A percentile compares a stretch with the other conserved stretches of the same genome.
These are phyloP conservation scores for Cladosporium sp. DNA, from an alignment of 2,329 filamentous ascomycete genomes.

Conservation along the genomic window DNA sequence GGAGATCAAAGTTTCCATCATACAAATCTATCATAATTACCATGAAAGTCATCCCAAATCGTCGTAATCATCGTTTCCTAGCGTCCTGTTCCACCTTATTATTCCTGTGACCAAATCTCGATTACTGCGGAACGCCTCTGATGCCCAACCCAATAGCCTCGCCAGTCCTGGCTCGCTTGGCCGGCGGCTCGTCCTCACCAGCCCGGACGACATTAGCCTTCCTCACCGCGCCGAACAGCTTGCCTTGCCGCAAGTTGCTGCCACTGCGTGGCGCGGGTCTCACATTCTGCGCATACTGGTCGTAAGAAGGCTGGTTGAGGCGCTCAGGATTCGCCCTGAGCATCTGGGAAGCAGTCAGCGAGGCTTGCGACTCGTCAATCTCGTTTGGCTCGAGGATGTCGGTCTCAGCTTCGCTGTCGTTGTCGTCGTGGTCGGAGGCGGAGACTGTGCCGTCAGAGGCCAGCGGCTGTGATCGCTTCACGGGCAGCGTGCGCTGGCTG, in stretches of 20 bases:
- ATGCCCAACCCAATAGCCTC: slow-evolving; percentile 53
- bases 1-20: neutral
- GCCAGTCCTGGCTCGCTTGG: slow-evolving; percentile 47
- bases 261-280: slow-evolving; percentile 27
- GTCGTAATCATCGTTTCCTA: neutral
- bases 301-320: neutral
- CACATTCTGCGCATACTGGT: neutral
- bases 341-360: slow-evolving; percentile 66
- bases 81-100: too few species aligned
- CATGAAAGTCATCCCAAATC: neutral
- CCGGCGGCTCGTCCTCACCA: slow-evolving; percentile 24
- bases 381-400: slow-evolving; percentile 51
- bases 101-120: too few species aligned
- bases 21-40: slow-evolving; percentile 1
- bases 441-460: slow-evolving; percentile 65
- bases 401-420: slow-evolving; percentile 46
- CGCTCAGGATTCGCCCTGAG: slow-evolving; percentile 41
- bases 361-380: slow-evolving; percentile 68
- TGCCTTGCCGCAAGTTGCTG: slow-evolving; percentile 48
- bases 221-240: slow-evolving; percentile 56
- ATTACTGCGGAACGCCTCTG: slow-evolving; percentile 19
- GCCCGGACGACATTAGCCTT: slow-evolving; percentile 44
- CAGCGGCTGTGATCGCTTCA: slow-evolving; percentile 14
- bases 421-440: slow-evolving; percentile 43
- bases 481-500: slow-evolving; percentile 18